Base-by-base conservation (phyloP, 352 stramenopile genomes). In the Elongisporangium anandrum region DNA sequence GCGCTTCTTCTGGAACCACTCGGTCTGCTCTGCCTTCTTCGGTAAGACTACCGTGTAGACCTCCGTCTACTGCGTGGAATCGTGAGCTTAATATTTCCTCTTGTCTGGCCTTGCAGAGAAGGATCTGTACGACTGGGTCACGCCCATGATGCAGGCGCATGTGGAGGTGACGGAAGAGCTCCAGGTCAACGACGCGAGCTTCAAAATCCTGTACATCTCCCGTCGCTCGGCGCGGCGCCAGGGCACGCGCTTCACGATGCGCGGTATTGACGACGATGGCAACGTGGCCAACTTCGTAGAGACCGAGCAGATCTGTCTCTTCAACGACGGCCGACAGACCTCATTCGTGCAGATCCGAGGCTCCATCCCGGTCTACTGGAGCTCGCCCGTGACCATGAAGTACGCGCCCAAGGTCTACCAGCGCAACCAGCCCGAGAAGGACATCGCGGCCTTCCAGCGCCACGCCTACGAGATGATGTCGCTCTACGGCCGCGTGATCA, bases 211-310 rank as follows among this genome's bases (percentile, higher is more conserved):
- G 12, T 84, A 91, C 70, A 85, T 96, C 54, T 89, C 81, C 4
- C 64, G 82, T 6, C 68, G 87, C 15, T 90, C 85, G 29, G 86
- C 72, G 45, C 89, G 93, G 55, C 81, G 94, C 54, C 79, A 97
- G 56, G 72, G 96, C 24, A 81, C 91, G 56, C 88, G 96, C 56
- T 98, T 98, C 72, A 98, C 89, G 29, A 88, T 88, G 73, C 85
- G 96, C 51, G 96, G 96, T 47, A 83, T 96, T n/a, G 94, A 98
- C 75, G 75, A 75, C 50, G 76, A 87, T 9, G 94, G 94, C 34
- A 85, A 94, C 53, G 91, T 97, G 20, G 94, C 96, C 21, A 99
- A 99, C 74, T 98, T 97, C 72, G 94, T 96, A 16, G 96, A 99
- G 72, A 98, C 91, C 5, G 96, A 99, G 70, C 93, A 98, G 77